Conservation (phyloP, 208 protist genomes). For the Trypanosoma cruzi region DNA sequence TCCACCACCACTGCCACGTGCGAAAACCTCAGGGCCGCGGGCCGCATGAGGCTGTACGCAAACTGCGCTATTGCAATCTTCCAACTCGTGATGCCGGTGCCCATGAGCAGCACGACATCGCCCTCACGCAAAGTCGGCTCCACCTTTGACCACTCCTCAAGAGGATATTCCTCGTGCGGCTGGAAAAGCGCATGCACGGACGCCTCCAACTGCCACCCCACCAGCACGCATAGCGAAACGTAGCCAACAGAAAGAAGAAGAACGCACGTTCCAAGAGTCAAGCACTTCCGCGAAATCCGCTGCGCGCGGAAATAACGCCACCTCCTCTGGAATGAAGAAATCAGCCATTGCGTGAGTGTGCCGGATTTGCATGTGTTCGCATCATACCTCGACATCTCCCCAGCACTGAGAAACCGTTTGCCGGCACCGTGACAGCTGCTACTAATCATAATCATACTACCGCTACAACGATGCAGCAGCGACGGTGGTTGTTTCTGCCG, state of each 20-base stretch:
- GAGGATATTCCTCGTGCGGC: conserved; percentile 46
- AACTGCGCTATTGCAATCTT: conserved; percentile 61
- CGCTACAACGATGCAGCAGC: not conserved
- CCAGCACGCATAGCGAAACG: conserved; percentile 34
- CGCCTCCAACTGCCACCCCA: conserved; percentile 36
- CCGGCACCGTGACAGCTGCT: not conserved
- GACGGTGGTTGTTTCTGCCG: not conserved
- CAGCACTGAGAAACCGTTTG: not conserved
- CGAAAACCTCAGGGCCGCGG: conserved; percentile 71
- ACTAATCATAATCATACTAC: not conserved
- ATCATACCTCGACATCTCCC: not conserved
- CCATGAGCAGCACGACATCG: conserved; percentile 77
- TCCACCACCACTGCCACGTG: conserved; percentile 85
- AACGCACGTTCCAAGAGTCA: conserved; percentile 24
- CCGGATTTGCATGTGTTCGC: not conserved
- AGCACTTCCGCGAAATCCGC: conserved; percentile 20
- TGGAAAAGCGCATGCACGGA: conserved; percentile 42
- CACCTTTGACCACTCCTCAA: conserved; percentile 68
- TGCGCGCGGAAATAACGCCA: conserved; percentile 21
- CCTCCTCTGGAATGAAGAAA: not conserved
- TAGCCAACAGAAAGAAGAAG: conserved; percentile 31
- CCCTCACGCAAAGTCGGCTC: conserved; percentile 77
- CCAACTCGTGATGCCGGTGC: conserved; percentile 54
- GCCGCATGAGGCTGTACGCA: conserved; percentile 36
- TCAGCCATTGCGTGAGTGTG: not conserved